These are phyloP conservation scores for Graphium sp. DNA, from an alignment of 2,329 filamentous ascomycete species.

Conservation along the genomic window DNA sequence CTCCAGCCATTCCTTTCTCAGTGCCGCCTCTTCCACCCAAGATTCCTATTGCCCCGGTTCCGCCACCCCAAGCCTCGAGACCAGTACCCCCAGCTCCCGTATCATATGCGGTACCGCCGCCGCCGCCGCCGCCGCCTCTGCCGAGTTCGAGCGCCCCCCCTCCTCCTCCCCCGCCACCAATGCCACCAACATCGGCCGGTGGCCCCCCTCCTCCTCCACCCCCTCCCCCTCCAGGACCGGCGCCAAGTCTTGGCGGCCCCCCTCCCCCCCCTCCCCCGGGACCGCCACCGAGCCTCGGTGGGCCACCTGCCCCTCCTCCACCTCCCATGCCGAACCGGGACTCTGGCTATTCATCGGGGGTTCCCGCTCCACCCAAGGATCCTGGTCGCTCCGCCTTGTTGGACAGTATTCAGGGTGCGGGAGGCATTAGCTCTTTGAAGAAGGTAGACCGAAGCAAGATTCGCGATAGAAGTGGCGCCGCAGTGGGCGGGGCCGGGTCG, in stretches of 20 bases:
- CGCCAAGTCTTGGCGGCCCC: constrained; percentile 12
- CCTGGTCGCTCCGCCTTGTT: constrained; percentile 41
- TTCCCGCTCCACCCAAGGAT: constrained; percentile 25
- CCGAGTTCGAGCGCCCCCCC: constrained; percentile 15
- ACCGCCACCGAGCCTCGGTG: constrained; percentile 16
- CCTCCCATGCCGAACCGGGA: constrained; percentile 39
- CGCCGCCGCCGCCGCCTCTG: constrained; percentile 23
- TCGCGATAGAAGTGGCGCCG: constrained; percentile 50
- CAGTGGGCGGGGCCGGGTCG: constrained; percentile 28
- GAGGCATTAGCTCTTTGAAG: constrained; percentile 51
- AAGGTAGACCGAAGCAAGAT: constrained; percentile 60
- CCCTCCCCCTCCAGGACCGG: constrained; percentile 20
- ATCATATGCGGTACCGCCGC: constrained; percentile 21
- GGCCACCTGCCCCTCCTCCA: constrained; percentile 26
- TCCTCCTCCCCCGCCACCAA: constrained; percentile 29
- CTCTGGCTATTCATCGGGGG: constrained; percentile 38
- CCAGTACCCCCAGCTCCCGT: constrained; percentile 36
- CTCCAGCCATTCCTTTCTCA: constrained; percentile 15
- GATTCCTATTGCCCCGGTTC: constrained; percentile 19
- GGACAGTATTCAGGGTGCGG: constrained; percentile 55
- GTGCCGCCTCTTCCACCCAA: constrained; percentile 31
- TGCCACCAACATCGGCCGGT: constrained; percentile 15
- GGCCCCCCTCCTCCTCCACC: constrained; percentile 14
- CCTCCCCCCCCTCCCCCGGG: constrained; percentile 18
- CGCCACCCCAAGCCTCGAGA: constrained; percentile 25